Conservation (phyloP, 2,329 filamentous ascomycete species). For the Teratosphaeria zuluensis region DNA sequence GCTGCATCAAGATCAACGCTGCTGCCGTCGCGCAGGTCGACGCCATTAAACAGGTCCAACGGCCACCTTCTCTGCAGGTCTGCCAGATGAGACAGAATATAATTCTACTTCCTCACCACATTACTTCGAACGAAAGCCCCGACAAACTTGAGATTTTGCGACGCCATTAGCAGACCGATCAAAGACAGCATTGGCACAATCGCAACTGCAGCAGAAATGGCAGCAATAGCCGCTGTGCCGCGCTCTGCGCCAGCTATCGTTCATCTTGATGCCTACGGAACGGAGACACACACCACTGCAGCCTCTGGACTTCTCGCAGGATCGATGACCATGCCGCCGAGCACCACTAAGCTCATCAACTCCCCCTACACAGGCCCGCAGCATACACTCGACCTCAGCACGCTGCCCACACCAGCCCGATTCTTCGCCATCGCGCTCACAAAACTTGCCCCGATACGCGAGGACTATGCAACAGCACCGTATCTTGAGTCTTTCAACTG, state of each 20-base stretch:
- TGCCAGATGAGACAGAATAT: not conserved
- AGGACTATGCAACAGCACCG: conserved; percentile 65
- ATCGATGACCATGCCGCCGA: too few species aligned
- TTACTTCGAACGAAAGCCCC: not conserved
- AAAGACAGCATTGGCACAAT: not conserved
- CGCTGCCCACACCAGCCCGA: conserved; percentile 54
- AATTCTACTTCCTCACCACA: not conserved
- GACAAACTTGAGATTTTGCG: not conserved
- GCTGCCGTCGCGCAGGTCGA: not conserved
- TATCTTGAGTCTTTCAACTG: conserved; percentile 75
- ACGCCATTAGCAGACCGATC: not conserved
- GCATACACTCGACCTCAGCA: conserved; percentile 64
- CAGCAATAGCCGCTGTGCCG: not conserved
- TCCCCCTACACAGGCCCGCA: conserved; percentile 65
- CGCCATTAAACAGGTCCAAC: not conserved
- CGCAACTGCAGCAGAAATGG: not conserved
- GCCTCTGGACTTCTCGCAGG: too few species aligned
- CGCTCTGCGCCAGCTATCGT: not conserved
- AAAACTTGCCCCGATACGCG: conserved; percentile 49
- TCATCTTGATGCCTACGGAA: too few species aligned
- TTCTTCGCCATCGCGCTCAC: conserved; percentile 65
- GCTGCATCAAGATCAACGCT: not conserved
- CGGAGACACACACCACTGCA: too few species aligned
- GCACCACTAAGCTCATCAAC: conserved; percentile 10
- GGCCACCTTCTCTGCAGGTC: not conserved